Percentiles rank a stretch among this genome's conserved stretches.
Evolutionary conservation across 352 stramenopile genomes (phyloP).

Genomic region (Pythium dissotocum): DNA sequence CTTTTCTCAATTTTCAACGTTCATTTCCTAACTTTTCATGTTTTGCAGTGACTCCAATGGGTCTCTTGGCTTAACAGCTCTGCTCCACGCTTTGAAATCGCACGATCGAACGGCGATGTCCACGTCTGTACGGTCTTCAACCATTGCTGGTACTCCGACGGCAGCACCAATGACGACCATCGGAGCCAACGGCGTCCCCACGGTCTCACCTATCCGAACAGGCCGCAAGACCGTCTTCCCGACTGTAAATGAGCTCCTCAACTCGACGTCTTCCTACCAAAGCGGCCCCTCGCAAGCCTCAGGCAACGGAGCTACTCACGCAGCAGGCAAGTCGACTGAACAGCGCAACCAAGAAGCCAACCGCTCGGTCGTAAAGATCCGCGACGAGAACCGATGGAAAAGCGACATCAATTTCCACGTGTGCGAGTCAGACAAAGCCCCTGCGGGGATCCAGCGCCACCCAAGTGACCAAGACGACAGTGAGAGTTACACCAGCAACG

Average conservation of each 20-base stretch:
- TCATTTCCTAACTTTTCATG: conserved; percentile 6
- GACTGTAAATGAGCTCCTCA: conserved; percentile 23
- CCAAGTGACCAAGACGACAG: background rate
- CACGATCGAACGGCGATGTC: conserved; percentile 48
- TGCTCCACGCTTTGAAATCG: conserved; percentile 52
- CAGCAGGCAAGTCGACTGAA: conserved; percentile 74
- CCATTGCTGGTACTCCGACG: conserved; percentile 24
- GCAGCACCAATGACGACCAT: background rate
- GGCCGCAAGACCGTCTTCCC: conserved; percentile 58
- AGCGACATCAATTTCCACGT: conserved; percentile 46
- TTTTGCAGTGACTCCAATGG: conserved; percentile 54
- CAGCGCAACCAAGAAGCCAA: conserved; percentile 72
- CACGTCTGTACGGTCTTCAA: conserved; percentile 25
- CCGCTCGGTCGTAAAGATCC: conserved; percentile 64
- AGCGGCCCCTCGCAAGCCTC: background rate
- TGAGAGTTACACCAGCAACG: background rate
- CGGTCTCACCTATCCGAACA: conserved; percentile 56
- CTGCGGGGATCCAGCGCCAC: conserved; percentile 23
- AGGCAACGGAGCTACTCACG: conserved; percentile 20
- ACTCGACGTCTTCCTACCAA: conserved; percentile 16
- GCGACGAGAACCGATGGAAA: conserved; percentile 63
- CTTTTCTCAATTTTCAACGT: background rate
- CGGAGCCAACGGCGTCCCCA: conserved; percentile 20
- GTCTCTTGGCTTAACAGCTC: conserved; percentile 37
- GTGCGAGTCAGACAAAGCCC: conserved; percentile 1